Base-by-base conservation (phyloP, 1,284 basidiomycete genomes). In the Melampsora americana region DNA sequence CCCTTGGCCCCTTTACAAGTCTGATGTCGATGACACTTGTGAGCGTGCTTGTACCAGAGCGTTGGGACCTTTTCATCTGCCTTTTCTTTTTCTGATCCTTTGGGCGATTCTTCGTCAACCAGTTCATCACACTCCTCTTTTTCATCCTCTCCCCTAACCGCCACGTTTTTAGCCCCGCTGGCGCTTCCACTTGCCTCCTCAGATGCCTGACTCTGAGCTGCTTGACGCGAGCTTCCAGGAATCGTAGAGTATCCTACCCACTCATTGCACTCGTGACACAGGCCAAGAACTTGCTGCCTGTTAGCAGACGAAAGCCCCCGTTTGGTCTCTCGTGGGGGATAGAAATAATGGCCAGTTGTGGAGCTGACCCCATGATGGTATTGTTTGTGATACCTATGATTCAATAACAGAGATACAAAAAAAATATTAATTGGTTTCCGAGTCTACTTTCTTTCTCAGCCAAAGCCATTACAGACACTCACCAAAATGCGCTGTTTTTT, bases 1-100 rank as follows among this genome's bases (percentile, higher is more conserved):
- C 73, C 73, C 44, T 75, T 75, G 14, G 73, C 73, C 11, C 73
- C 73, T 75, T 75, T 75, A 50, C 73, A 75, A n/a, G 73, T 75
- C 53, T 75, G 73, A 75, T 75, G 73, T 30, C 73, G 65, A 68
- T 75, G 73, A 48, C 73, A 75, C 50, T 75, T 75, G 50, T 75
- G 73, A 30, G 73, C 73, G 46, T 75, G 73, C n/a, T 75, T 75
- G 26, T 68, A 75, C 73, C 73, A 75, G 16, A 75, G 73, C 28
- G 73, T 75, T 32, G 73, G 73, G 26, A 75, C 59, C 44, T 75
- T 75, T 7, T 32, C 30, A 6, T 65, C 35, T 6, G 23, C 53
- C 16, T 46, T 48, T 18, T 59, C 50, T 6, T 73, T 62, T 66
- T 26, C 48, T 28, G 7, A 56, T 56, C 2, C 12, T n/a, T 28